phyloP scores from a whole-genome alignment of 345 rosid genomes.

The Eucalyptus sp. region DNA sequence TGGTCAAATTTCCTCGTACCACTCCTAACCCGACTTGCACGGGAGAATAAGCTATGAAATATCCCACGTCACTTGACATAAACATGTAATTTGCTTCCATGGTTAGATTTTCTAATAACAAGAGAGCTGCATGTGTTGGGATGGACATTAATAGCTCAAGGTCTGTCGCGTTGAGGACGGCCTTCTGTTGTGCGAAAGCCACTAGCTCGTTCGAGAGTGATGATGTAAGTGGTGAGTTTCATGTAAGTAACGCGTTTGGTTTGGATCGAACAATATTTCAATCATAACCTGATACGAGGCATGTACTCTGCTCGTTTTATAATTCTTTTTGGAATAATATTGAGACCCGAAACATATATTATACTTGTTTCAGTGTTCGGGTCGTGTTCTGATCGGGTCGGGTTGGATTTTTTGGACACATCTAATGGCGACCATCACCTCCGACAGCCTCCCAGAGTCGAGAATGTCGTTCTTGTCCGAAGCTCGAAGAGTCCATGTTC shows the following conservation, averaged over 20 bases:
- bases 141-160: not conserved
- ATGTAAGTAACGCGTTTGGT: too few relatives aligned
- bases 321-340: too few relatives aligned
- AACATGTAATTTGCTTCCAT: too few relatives aligned
- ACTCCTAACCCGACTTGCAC: not conserved
- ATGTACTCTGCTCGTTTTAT: too few relatives aligned
- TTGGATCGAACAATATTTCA: too few relatives aligned
- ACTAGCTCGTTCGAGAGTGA: not conserved
- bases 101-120: not conserved
- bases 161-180: not conserved
- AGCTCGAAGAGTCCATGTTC: not conserved
- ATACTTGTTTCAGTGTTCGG: too few relatives aligned
- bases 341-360: rapidly evolving
- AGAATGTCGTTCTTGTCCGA: not conserved
- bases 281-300: rapidly evolving
- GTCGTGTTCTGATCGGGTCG: rapidly evolving
- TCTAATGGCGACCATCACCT: not conserved
- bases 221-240: not conserved
- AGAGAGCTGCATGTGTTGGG: not conserved
- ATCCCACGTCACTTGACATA: not conserved
- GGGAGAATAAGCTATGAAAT: not conserved
- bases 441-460: not conserved
- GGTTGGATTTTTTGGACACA: too few relatives aligned
- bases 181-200: not conserved
- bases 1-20: too few relatives aligned